Base-by-base conservation (phyloP, 139 green algal genomes). In the Limnomonas spitsbergensis region DNA sequence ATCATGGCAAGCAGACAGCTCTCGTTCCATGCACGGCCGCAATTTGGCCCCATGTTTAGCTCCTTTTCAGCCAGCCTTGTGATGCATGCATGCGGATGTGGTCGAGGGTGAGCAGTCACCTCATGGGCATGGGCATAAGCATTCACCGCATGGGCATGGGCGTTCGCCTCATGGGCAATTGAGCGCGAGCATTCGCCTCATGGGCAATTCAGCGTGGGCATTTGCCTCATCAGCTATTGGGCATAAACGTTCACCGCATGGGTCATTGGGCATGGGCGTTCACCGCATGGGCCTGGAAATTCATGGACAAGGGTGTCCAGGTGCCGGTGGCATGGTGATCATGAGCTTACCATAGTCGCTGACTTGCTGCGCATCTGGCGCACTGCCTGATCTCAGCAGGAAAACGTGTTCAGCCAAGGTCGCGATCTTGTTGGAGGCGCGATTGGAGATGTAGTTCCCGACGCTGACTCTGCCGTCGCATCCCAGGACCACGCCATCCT, bases 361-460 rank as follows among this genome's bases (percentile, higher is more conserved):
- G 26, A 98, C 87, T 1, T 88, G 86, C 72, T 98, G 94, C 3
- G 91, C 95, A 80, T 98, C 94, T 40, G 94, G 91, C 20, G 94
- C 94, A 52, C 90, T 95, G 3, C 93, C 93, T 1, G 92, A 97
- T 24, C 93, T 75, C 42, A 94, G 79, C 38, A 97, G 79, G 80
- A 83, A 96, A 1, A 94, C 89, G 52, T 87, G 91, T 70, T 98
- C 95, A 24, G 86, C 81, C 0, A 98, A 81, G 20, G 90, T 87
- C 3, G 90, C 95, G 53, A 99, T 93, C 85, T 99, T 99, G 89
- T 99, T 93, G 36, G 93, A 97, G 0, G 90, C 94, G 36, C 96
- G 85, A 82, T 99, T 99, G 20, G 86, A 92, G 3, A 99, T 85
- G 76, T 98, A 99, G 39, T 89, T 91, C 20, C 95, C 95, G 14